phyloP scores from a whole-genome alignment of 1,284 basidiomycete species.

The Cerioporus squamosus region DNA sequence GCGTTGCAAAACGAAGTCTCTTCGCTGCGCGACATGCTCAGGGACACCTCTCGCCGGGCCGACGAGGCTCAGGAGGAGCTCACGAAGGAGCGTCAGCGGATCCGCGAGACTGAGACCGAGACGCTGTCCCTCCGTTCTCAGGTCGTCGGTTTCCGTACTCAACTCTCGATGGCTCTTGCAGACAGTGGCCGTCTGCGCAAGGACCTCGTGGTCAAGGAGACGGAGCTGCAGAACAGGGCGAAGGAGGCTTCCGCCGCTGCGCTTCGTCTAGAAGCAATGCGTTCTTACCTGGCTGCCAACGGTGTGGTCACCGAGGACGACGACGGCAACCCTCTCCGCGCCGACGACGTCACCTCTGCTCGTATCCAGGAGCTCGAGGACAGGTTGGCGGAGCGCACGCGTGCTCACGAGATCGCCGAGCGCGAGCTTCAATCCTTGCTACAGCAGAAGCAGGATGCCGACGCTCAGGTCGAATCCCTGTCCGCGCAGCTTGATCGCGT shows the following conservation, averaged over 20 bases:
- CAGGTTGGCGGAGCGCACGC: conserved; percentile 72
- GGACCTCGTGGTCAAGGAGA: conserved; percentile 72
- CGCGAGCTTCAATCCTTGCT: conserved; percentile 68
- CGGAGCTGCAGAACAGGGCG: conserved; percentile 66
- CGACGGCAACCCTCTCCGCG: conserved; percentile 51
- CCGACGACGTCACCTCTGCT: conserved; percentile 50
- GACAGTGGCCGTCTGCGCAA: conserved; percentile 78
- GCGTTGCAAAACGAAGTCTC: conserved; percentile 80
- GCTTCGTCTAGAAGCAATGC: conserved; percentile 81
- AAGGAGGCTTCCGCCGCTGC: conserved; percentile 76
- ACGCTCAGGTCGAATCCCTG: conserved; percentile 68
- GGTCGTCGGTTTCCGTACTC: conserved; percentile 76
- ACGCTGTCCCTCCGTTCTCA: conserved; percentile 77
- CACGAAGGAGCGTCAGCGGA: conserved; percentile 67
- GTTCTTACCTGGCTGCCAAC: conserved; percentile 88
- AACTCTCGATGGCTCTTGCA: conserved; percentile 73
- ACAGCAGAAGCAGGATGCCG: conserved; percentile 73
- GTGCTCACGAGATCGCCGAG: conserved; percentile 76
- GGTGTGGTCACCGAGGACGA: conserved; percentile 80
- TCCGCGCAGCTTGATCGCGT: conserved; percentile 69
- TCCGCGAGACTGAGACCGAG: conserved; percentile 73
- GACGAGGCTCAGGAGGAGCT: conserved; percentile 76
- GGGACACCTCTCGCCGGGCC: conserved; percentile 74
- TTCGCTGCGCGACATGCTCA: conserved; percentile 77
- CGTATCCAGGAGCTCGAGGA: conserved; percentile 74